Evolutionary conservation across 805 yeast species (phyloP).

Genomic region (Saturnispora serradocipensis): DNA sequence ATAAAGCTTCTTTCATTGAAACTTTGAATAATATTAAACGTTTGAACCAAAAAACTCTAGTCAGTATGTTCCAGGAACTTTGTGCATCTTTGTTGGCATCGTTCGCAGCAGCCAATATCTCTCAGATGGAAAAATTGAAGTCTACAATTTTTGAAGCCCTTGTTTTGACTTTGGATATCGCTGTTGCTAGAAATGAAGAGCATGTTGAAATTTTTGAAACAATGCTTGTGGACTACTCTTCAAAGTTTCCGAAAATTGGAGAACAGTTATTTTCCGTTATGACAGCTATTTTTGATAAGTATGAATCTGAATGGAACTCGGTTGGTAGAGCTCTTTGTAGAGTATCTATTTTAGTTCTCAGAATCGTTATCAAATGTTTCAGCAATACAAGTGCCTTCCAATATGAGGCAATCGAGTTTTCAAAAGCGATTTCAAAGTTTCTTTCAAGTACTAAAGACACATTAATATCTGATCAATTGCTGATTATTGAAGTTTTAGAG

Average conservation of each 20-base stretch:
- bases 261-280: slow-evolving; percentile 38
- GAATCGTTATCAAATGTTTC: slow-evolving; percentile 26
- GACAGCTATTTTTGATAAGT: slow-evolving; percentile 38
- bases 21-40: slow-evolving; percentile 43
- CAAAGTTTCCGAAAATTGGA: slow-evolving; percentile 42
- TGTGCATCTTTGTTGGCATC: slow-evolving; percentile 31
- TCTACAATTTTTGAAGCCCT: slow-evolving; percentile 41
- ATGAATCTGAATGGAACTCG: slow-evolving; percentile 49
- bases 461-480: slow-evolving; percentile 53
- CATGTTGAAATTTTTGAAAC: slow-evolving; percentile 48
- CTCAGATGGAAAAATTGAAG: slow-evolving; percentile 21
- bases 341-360: slow-evolving; percentile 42
- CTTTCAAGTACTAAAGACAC: slow-evolving; percentile 37
- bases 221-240: slow-evolving; percentile 30
- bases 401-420: slow-evolving; percentile 21
- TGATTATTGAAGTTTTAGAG: slow-evolving; percentile 52
- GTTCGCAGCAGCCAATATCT: slow-evolving; percentile 17
- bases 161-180: slow-evolving; percentile 51
- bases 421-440: slow-evolving; percentile 33
- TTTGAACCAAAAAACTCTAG: slow-evolving; percentile 42
- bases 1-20: slow-evolving; percentile 35
- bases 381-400: slow-evolving; percentile 10
- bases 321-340: slow-evolving; percentile 59
- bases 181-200: slow-evolving; percentile 58
- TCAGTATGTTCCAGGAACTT: slow-evolving; percentile 56